A percentile compares a stretch with the other conserved stretches of the same genome.
phyloP scores from a whole-genome alignment of 1,284 basidiomycete species.

The Flammula alnicola region DNA sequence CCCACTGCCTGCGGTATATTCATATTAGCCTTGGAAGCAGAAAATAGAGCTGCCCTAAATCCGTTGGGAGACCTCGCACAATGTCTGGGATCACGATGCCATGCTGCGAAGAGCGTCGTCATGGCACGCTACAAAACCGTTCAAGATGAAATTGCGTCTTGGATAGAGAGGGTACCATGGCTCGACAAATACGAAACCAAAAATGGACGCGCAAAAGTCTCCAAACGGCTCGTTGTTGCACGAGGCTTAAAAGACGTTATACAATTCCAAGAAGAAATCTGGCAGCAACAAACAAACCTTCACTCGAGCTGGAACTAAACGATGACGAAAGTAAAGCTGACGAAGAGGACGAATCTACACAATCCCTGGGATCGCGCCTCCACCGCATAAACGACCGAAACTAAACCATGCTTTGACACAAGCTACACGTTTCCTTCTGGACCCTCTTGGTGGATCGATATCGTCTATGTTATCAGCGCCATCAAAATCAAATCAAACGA shows the following conservation, averaged over 20 bases:
- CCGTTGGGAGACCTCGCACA: slow-evolving; percentile 58
- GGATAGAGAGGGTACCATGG: slow-evolving; percentile 73
- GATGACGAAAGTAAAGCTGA: slow-evolving; percentile 34
- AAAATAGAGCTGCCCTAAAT: slow-evolving; percentile 57
- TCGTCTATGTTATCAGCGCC: slow-evolving; percentile 8
- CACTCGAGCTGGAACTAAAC: slow-evolving; percentile 43
- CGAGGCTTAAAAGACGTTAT: slow-evolving; percentile 68
- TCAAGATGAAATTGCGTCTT: slow-evolving; percentile 60
- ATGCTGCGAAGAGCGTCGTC: slow-evolving; percentile 55
- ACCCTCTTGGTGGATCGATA: slow-evolving; percentile 46
- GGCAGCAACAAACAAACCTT: slow-evolving; percentile 46
- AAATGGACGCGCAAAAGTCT: slow-evolving; percentile 55
- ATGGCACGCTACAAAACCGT: slow-evolving; percentile 71
- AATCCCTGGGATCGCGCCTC: slow-evolving; percentile 6
- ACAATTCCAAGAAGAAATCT: slow-evolving; percentile 66
- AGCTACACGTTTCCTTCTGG: slow-evolving; percentile 58
- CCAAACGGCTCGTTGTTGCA: slow-evolving; percentile 64
- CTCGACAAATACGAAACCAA: slow-evolving; percentile 53
- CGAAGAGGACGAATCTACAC: slow-evolving; percentile 24
- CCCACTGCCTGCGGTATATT: slow-evolving; percentile 71
- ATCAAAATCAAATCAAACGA: slow-evolving; percentile 4
- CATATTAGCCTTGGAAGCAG: slow-evolving; percentile 74
- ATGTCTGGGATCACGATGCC: slow-evolving; percentile 54
- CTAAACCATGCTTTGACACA: slow-evolving; percentile 44
- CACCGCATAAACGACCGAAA: slow-evolving; percentile 45